Evolutionary conservation across 164 flowering plant genomes (phyloP).

Genomic region (Sextonia rubra): DNA sequence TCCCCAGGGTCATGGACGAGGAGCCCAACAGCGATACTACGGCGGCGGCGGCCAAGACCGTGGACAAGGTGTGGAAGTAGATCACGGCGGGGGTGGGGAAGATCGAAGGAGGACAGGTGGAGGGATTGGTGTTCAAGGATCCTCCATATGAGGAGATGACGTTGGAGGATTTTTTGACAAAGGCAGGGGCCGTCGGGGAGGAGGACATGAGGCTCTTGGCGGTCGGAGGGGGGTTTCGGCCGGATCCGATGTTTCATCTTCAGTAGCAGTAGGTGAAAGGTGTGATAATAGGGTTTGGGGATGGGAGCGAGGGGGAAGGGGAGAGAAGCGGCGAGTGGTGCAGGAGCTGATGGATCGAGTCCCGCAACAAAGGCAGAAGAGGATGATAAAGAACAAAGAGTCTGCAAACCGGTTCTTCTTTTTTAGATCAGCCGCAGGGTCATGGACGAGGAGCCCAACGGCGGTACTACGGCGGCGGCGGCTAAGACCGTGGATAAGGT

Average conservation of each 20-base stretch:
- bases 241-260: conserved; percentile 29
- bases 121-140: conserved; percentile 19
- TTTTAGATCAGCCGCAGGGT: no score
- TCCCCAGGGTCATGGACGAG: conserved; percentile 1
- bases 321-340: conserved; percentile 32
- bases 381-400: conserved; percentile 83
- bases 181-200: conserved; percentile 38
- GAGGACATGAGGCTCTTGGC: conserved; percentile 35
- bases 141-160: conserved; percentile 51
- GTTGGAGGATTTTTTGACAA: conserved; percentile 64
- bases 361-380: conserved; percentile 63
- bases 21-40: neutral
- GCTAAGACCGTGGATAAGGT: conserved; percentile 43
- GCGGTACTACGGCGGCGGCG: neutral
- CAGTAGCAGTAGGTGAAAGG: conserved; percentile 25
- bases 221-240: conserved; percentile 30
- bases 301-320: conserved; percentile 37
- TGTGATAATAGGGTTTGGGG: conserved; percentile 33
- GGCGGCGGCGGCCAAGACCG: conserved; percentile 22
- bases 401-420: no score
- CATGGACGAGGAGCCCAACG: neutral
- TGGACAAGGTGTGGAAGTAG: conserved; percentile 61
- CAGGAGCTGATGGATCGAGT: conserved; percentile 55
- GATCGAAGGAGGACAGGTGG: conserved; percentile 1
- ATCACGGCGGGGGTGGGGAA: conserved; percentile 22